Evolutionary conservation across 1,284 basidiomycete genomes (phyloP).

Genomic region (Pascua sp.): DNA sequence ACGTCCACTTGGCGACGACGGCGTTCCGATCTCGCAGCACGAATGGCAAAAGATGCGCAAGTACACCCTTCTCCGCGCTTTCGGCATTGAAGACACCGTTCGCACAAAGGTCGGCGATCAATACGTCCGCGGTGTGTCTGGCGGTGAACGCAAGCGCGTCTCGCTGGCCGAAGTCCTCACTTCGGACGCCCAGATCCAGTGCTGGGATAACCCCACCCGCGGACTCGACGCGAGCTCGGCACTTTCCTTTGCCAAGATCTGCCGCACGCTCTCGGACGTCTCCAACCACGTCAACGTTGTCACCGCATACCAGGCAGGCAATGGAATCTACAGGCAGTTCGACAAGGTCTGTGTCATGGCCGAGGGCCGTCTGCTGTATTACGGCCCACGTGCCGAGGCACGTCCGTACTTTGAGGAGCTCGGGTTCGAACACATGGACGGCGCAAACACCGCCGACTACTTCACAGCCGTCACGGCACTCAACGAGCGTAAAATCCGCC

Average conservation of each 20-base stretch:
- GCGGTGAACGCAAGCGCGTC: slow-evolving; percentile 15
- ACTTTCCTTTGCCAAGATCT: slow-evolving; percentile 39
- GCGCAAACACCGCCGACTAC: slow-evolving; percentile 58
- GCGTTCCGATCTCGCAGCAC: slow-evolving; percentile 35
- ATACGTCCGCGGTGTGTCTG: slow-evolving; percentile 19
- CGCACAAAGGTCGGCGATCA: slow-evolving; percentile 25
- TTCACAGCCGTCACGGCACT: slow-evolving; percentile 58
- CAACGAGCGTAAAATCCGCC: slow-evolving; percentile 57
- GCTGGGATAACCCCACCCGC: slow-evolving; percentile 59
- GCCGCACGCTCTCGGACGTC: slow-evolving; percentile 6
- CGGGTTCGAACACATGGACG: slow-evolving; percentile 60
- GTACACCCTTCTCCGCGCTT: slow-evolving; percentile 57
- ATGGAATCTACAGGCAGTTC: slow-evolving; percentile 56
- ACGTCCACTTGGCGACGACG: slow-evolving; percentile 25
- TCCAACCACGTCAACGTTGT: slow-evolving; percentile 7
- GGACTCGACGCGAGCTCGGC: slow-evolving; percentile 80
- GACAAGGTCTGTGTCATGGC: slow-evolving; percentile 61
- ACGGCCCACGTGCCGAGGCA: slow-evolving; percentile 68
- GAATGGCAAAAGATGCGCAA: slow-evolving; percentile 10
- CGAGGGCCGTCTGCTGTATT: slow-evolving; percentile 76
- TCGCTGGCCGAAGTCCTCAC: slow-evolving; percentile 10
- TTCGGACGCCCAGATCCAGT: slow-evolving; percentile 5
- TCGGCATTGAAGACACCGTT: slow-evolving; percentile 68
- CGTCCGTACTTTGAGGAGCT: slow-evolving; percentile 72
- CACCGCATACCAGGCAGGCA: slow-evolving; percentile 39